Percentiles rank a stretch among this genome's conserved stretches.
Evolutionary conservation across 495 filamentous ascomycete species (phyloP).

Genomic region (Filosporella fistucella): DNA sequence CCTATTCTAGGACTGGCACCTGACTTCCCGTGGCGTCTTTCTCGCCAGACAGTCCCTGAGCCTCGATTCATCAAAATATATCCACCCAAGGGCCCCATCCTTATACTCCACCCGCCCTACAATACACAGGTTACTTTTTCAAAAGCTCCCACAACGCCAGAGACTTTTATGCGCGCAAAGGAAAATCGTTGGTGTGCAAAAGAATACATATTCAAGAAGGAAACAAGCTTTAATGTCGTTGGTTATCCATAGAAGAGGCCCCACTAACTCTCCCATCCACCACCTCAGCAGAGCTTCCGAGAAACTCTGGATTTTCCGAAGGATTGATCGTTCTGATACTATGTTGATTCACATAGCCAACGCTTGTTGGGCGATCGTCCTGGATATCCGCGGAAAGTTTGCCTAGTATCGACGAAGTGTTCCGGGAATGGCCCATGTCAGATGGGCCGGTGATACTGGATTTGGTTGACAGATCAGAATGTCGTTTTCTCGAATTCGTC

Average conservation of each 20-base stretch:
- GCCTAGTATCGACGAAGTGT: slow-evolving; percentile 17
- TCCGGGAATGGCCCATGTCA: not conserved
- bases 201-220: not conserved
- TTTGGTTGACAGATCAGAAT: slow-evolving; percentile 40
- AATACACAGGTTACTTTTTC: not conserved
- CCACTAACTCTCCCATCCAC: slow-evolving; percentile 23
- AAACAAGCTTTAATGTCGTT: not conserved
- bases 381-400: slow-evolving; percentile 11
- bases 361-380: slow-evolving; percentile 56
- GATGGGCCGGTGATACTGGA: slow-evolving; percentile 34
- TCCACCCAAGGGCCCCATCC: not conserved
- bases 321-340: slow-evolving; percentile 39
- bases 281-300: slow-evolving; percentile 47
- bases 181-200: slow-evolving; percentile 2
- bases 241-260: slow-evolving; percentile 7
- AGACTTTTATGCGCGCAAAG: slow-evolving; percentile 3
- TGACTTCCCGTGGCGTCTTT: too few species aligned
- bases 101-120: slow-evolving; percentile 1
- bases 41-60: too few species aligned
- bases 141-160: slow-evolving; percentile 1
- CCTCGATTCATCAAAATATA: too few species aligned
- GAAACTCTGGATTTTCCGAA: slow-evolving; percentile 26
- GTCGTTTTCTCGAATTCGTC: slow-evolving; percentile 44
- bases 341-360: slow-evolving; percentile 73
- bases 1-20: too few species aligned